phyloP scores from a whole-genome alignment of 2,329 filamentous ascomycete species.

The Trichoderma aggressivum region DNA sequence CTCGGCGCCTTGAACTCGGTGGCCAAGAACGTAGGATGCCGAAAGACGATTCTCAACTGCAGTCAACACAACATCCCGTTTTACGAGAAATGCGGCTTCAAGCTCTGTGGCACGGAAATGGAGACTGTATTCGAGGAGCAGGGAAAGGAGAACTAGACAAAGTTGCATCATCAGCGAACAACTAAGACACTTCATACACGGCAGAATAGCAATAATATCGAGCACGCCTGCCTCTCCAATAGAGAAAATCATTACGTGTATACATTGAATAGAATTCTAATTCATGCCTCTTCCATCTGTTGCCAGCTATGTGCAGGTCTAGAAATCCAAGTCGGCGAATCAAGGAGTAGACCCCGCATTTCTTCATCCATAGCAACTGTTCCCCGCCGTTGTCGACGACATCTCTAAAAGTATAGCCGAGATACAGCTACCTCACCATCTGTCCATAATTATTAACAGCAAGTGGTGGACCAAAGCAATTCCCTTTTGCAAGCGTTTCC shows the following conservation, averaged over 20 bases:
- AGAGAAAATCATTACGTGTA: neutral
- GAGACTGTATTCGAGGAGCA: constrained; percentile 13
- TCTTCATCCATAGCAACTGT: neutral
- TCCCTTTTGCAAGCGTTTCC: neutral
- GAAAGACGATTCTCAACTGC: constrained; percentile 79
- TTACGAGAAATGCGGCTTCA: constrained; percentile 48
- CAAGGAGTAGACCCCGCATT: neutral
- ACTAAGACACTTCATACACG: neutral
- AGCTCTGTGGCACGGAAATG: constrained; percentile 23
- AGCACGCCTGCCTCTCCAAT: neutral
- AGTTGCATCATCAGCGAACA: neutral
- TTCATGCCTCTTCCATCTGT: neutral
- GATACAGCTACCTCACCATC: neutral
- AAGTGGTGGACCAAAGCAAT: neutral
- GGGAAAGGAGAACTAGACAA: neutral
- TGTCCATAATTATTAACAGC: neutral
- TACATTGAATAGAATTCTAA: neutral
- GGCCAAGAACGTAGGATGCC: constrained; percentile 70
- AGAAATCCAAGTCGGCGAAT: neutral
- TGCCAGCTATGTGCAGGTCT: constrained; percentile 3
- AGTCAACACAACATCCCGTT: constrained; percentile 75
- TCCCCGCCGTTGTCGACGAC: neutral
- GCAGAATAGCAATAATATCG: neutral
- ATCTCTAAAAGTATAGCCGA: neutral
- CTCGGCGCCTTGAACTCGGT: constrained; percentile 75